Conservation (phyloP, 78 protist species). For the Creolimax fragrantissima region DNA sequence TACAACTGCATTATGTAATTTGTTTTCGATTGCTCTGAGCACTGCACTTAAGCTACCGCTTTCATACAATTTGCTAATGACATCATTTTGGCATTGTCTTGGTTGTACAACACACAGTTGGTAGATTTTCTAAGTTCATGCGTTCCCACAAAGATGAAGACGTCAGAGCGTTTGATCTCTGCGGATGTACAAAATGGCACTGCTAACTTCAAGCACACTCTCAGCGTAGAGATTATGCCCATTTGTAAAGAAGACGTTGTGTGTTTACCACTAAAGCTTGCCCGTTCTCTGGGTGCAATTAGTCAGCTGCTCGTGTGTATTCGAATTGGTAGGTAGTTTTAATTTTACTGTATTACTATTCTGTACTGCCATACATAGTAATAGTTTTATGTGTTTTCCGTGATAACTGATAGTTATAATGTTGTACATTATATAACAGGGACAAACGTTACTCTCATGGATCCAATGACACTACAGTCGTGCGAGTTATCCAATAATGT, state of each 20-base stretch:
- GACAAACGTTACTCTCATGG: conserved; percentile 47
- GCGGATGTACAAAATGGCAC: conserved; percentile 78
- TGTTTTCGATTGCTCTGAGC: no score
- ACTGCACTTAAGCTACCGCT: no score
- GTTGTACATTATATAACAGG: no score
- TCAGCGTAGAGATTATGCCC: conserved; percentile 87
- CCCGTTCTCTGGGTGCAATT: conserved; percentile 48
- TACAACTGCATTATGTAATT: no score
- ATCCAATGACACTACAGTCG: conserved; percentile 72
- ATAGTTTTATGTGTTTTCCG: no score
- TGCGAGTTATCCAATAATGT: conserved; percentile 45
- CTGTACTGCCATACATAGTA: no score
- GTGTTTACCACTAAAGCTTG: conserved; percentile 71
- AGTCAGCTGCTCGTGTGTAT: conserved; percentile 49
- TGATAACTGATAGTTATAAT: no score
- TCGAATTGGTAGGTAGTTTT: neutral
- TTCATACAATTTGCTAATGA: no score
- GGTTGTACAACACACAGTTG: conserved; percentile 36
- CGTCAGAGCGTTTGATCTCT: conserved; percentile 73
- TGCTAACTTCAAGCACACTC: conserved; percentile 72
- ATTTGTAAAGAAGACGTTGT: conserved; percentile 90
- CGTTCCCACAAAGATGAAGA: conserved; percentile 57
- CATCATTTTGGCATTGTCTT: no score
- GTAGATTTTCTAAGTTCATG: conserved; percentile 64
- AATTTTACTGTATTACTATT: no score